Evolutionary conservation across 2,329 filamentous ascomycete genomes (phyloP).

Genomic region (Bipolaris cookei): DNA sequence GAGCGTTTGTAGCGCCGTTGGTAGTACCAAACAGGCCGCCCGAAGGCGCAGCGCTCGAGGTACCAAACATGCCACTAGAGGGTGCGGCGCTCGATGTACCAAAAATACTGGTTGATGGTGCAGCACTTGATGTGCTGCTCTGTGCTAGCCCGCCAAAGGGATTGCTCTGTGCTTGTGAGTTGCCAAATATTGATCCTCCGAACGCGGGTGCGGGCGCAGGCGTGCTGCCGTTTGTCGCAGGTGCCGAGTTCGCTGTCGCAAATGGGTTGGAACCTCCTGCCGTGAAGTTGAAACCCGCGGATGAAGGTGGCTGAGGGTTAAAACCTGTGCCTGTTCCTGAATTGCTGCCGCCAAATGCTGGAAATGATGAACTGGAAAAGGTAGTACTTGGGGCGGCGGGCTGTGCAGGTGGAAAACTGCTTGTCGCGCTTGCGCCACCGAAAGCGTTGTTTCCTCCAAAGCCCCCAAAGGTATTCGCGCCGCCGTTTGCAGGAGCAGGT

Average conservation of each 20-base stretch:
- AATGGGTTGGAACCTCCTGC: slow-evolving; percentile 33
- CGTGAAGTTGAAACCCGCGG: slow-evolving; percentile 38
- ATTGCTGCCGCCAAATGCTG: slow-evolving; percentile 36
- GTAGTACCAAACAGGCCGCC: slow-evolving; percentile 22
- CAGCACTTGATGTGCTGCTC: slow-evolving; percentile 16
- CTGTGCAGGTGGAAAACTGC: slow-evolving; percentile 43
- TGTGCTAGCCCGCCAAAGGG: slow-evolving; percentile 29
- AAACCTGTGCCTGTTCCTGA: slow-evolving; percentile 26
- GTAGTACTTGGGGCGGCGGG: slow-evolving; percentile 30
- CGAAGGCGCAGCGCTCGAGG: slow-evolving; percentile 20
- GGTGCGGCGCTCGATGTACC: slow-evolving; percentile 17
- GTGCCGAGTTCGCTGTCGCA: slow-evolving; percentile 21
- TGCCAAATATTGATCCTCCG: slow-evolving; percentile 24
- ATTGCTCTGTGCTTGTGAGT: slow-evolving; percentile 27
- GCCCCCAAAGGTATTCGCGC: slow-evolving; percentile 16
- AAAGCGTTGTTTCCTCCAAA: slow-evolving; percentile 23
- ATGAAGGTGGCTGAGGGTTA: slow-evolving; percentile 33
- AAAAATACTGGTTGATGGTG: slow-evolving; percentile 18
- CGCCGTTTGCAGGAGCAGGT: slow-evolving; percentile 21
- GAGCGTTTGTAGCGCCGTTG: slow-evolving; percentile 19
- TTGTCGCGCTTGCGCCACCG: slow-evolving; percentile 29
- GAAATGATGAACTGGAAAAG: slow-evolving; percentile 43
- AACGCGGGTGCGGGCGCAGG: slow-evolving; percentile 20
- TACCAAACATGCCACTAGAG: slow-evolving; percentile 27
- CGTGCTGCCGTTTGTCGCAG: slow-evolving; percentile 32